Percentiles rank a stretch among this genome's conserved stretches.
These are phyloP conservation scores for Rasamsonia emersonii DNA, from an alignment of 2,329 filamentous ascomycete species.

Conservation along the genomic window DNA sequence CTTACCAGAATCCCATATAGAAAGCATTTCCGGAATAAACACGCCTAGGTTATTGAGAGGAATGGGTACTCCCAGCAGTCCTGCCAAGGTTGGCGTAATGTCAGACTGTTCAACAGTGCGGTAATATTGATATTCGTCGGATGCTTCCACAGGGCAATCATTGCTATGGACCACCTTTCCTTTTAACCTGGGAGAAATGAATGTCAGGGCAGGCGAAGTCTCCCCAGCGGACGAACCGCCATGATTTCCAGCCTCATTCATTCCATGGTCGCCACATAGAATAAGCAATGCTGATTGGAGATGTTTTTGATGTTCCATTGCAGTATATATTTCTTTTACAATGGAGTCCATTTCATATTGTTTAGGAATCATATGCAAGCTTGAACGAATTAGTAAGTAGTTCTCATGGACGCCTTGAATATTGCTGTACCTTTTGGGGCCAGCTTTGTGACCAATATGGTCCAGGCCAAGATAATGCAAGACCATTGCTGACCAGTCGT, in stretches of 20 bases:
- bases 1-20: conserved; percentile 63
- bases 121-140: conserved; percentile 75
- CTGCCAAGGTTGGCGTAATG: conserved; percentile 79
- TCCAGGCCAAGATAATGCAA: conserved; percentile 93
- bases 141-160: conserved; percentile 49
- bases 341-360: conserved; percentile 89
- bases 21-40: conserved; percentile 69
- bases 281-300: conserved; percentile 73
- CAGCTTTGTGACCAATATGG: conserved; percentile 95
- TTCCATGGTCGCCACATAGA: conserved; percentile 91
- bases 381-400: conserved; percentile 26
- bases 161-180: conserved; percentile 34
- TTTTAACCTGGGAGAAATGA: conserved; percentile 72
- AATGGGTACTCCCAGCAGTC: conserved; percentile 76
- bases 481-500: conserved; percentile 89
- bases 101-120: conserved; percentile 85
- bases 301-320: conserved; percentile 62
- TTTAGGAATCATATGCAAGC: conserved; percentile 85
- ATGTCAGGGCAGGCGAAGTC: conserved; percentile 85
- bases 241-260: conserved; percentile 98
- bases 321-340: conserved; percentile 64
- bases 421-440: conserved; percentile 60
- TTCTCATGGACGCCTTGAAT: conserved; percentile 3
- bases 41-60: conserved; percentile 85
- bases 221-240: conserved; percentile 89